Base-by-base conservation (phyloP, 108 stramenopile species). In the Discostella stelligeroides region DNA sequence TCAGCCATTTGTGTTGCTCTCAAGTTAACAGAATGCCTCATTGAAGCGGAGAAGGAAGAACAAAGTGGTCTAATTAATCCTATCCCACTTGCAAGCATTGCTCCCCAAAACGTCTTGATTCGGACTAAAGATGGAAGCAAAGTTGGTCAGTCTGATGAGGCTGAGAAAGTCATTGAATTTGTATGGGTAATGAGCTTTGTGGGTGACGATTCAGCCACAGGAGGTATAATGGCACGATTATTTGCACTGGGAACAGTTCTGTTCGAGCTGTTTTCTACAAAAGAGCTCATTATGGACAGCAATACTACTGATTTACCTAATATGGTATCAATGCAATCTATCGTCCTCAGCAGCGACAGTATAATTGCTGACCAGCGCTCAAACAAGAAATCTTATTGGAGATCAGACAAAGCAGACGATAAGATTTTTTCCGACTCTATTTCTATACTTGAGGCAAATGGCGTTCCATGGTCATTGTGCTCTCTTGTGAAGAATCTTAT, bases 1-100 rank as follows among this genome's bases (percentile, higher is more conserved):
- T 63, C 51, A 25, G 71, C 71, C 41, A 0, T 72, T n/a, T 21
- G 13, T 11, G 17, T 72, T 63, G 71, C 71, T 24, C 30, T 72
- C 18, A 72, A 72, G 41, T 15, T 72, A 25, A 63, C 61, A 1
- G 62, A 72, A 41, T 63, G 13, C 54, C 40, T 72, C 39, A 43
- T 63, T 7, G 50, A 72, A 20, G 28, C 29, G 34, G 56, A 46
- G 17, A 24, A 41, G 7, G 24, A 8, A 7, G 55, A n/a, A 1
- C 30, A 45, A 17, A 25, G 20, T 29, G 24, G 17, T 25, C 10
- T 12, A 6, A 18, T 21, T 13, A 17, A 50, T 23, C 17, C 41
- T 51, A 29, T 72, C 23, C 71, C 71, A 47, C 61, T 72, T n/a
- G 53, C 61, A 38, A 48, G 60, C 21, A 72, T 72, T 63, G 14